These are phyloP conservation scores for Debaryomyces sp. DNA, from an alignment of 1,139 yeast genomes.

Conservation along the genomic window DNA sequence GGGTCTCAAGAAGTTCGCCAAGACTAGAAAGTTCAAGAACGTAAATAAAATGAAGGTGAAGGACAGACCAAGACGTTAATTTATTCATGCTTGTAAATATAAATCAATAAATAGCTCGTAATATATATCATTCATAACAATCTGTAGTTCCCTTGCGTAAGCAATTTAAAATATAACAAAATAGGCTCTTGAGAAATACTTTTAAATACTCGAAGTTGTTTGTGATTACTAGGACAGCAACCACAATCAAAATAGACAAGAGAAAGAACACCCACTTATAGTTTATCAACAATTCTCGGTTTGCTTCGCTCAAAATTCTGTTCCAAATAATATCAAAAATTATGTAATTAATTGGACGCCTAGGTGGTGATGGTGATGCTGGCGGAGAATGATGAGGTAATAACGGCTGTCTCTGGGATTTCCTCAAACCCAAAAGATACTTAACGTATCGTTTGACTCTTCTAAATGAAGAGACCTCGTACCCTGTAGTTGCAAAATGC, in stretches of 20 bases:
- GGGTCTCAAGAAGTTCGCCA: slow-evolving; percentile 95
- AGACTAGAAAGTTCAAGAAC: slow-evolving; percentile 90
- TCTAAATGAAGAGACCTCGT: neutral
- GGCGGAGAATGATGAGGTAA: slow-evolving; percentile 24
- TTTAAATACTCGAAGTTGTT: slow-evolving; percentile 19
- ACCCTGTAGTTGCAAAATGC: neutral
- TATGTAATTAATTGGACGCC: neutral
- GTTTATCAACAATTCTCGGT: slow-evolving; percentile 24
- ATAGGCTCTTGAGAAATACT: slow-evolving; percentile 11
- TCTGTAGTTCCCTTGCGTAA: slow-evolving; percentile 5
- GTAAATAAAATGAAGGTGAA: slow-evolving; percentile 81
- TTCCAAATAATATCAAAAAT: slow-evolving; percentile 22
- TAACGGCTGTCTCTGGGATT: slow-evolving; percentile 16
- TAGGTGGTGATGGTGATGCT: slow-evolving; percentile 20
- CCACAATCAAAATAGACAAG: slow-evolving; percentile 11
- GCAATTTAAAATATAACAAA: slow-evolving; percentile 19
- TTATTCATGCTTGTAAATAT: slow-evolving; percentile 9
- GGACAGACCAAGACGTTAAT: slow-evolving; percentile 66
- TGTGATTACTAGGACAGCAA: slow-evolving; percentile 15
- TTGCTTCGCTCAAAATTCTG: slow-evolving; percentile 20
- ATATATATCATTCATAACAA: slow-evolving; percentile 7
- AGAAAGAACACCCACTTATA: slow-evolving; percentile 13
- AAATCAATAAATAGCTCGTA: slow-evolving; percentile 5
- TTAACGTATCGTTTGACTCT: neutral
- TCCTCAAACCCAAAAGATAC: neutral